Percentiles rank a stretch among this genome's conserved stretches.
Evolutionary conservation across 1,284 basidiomycete genomes (phyloP).

Genomic region (Anthracocystis setariae): DNA sequence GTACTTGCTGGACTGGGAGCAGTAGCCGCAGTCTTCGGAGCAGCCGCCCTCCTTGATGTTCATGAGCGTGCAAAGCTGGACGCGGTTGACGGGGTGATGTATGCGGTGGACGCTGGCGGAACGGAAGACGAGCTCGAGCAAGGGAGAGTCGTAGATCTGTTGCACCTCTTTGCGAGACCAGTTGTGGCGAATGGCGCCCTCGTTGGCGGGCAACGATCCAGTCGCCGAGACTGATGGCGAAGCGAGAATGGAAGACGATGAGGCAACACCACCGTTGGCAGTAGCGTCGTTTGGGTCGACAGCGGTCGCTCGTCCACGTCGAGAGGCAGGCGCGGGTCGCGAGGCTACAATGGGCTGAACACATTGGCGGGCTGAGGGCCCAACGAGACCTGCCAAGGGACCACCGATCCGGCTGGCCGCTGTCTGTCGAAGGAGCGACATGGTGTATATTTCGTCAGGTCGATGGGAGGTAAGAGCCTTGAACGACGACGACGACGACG

Average conservation of each 20-base stretch:
- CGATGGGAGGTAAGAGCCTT: constrained; percentile 1
- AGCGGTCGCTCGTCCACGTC: constrained; percentile 48
- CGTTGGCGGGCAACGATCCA: constrained; percentile 8
- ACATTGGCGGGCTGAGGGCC: constrained; percentile 23
- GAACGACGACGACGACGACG: neutral
- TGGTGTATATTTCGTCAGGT: neutral
- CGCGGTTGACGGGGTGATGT: constrained; percentile 85
- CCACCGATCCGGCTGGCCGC: constrained; percentile 25
- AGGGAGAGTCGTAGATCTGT: constrained; percentile 61
- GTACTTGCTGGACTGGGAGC: constrained; percentile 93
- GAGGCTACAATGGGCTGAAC: constrained; percentile 19
- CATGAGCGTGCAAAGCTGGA: constrained; percentile 97
- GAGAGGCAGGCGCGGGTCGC: constrained; percentile 17
- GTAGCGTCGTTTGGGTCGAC: constrained; percentile 44
- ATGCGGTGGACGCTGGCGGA: constrained; percentile 78
- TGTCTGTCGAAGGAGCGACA: constrained; percentile 46
- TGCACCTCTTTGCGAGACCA: constrained; percentile 63
- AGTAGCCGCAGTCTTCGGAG: constrained; percentile 97
- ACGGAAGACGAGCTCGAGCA: constrained; percentile 66
- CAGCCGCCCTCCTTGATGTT: constrained; percentile 95
- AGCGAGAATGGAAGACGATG: constrained; percentile 8
- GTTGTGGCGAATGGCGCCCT: constrained; percentile 48
- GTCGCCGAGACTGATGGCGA: constrained; percentile 4
- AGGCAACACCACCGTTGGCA: constrained; percentile 17
- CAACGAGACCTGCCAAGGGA: constrained; percentile 22